These are phyloP conservation scores for Triangularia setosa DNA, from an alignment of 2,329 filamentous ascomycete genomes.

Conservation along the genomic window DNA sequence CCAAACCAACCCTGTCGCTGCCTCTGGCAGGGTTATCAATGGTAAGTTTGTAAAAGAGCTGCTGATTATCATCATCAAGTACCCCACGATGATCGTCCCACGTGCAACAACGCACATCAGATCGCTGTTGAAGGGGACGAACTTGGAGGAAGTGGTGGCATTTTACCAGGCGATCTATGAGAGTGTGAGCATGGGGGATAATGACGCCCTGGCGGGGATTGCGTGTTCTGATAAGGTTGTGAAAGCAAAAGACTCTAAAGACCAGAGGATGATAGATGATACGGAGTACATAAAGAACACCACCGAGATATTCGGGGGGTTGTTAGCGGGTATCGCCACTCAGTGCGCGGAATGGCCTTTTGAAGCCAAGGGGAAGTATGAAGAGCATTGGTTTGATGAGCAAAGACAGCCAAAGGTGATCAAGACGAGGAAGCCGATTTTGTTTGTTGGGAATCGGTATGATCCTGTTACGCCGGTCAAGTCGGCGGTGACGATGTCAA, in stretches of 20 bases:
- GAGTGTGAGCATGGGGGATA: conserved; percentile 5
- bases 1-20: conserved; percentile 26
- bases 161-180: not conserved
- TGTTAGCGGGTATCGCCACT: conserved; percentile 15
- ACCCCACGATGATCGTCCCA: conserved; percentile 13
- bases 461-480: conserved; percentile 32
- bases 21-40: conserved; percentile 22
- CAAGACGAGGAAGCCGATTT: conserved; percentile 27
- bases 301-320: conserved; percentile 22
- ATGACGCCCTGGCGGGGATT: conserved; percentile 12
- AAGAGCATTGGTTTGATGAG: not conserved
- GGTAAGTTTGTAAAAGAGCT: conserved; percentile 17
- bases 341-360: conserved; percentile 30
- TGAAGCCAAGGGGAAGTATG: conserved; percentile 27
- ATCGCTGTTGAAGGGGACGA: not conserved
- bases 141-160: not conserved
- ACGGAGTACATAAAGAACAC: conserved; percentile 14
- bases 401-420: conserved; percentile 19
- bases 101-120: not conserved
- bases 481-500: conserved; percentile 29
- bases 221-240: conserved; percentile 6
- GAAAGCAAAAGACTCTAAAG: not conserved
- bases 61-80: conserved; percentile 24
- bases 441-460: conserved; percentile 29
- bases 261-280: not conserved